Base-by-base conservation (phyloP, 805 yeast species). In the Zygoascus tannicola region DNA sequence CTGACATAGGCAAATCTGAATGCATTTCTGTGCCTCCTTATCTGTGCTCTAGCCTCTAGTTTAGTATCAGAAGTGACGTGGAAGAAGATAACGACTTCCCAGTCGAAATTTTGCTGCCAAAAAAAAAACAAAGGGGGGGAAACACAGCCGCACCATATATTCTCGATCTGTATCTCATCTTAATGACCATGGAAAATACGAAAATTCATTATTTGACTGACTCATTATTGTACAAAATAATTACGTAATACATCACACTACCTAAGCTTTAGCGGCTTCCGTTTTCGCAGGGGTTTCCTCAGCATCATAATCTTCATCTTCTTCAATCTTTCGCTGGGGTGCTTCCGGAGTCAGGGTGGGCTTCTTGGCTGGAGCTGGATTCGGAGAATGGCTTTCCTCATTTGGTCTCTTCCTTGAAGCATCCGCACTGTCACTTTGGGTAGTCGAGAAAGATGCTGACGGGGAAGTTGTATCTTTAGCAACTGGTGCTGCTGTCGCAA, bases 291-390 rank as follows among this genome's bases (percentile, higher is more conserved):
- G 19, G 15, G 19, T 8, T 3, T 56, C 59, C 8, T 46, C 59
- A 44, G 59, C 72, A 49, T 71, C 76, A 51, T 69, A 69, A 48
- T 69, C 64, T 41, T 66, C 69, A 45, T 69, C 74, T 46, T 68
- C 73, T 42, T 67, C 72, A 19, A 69, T 64, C 44, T 64, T 58
- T 43, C 74, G 58, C 32, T 56, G 59, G 15, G 58, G 56, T 14
- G 56, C 54, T 42, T 58, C 61, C 4, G 49, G 37, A 7, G 37
- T 14, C 7, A 26, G 30, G 12, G 30, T 26, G 10, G 30, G 30
- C 12, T 26, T 26, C 30, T 26, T 26, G 30, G 30, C 12, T 7
- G 30, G 30, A 7, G 30, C 30, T 8, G 30, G 30, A 12, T 26
- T 26, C 10, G 30, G 30, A 7, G 30, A 26, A 7, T 33, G 20